phyloP scores from a whole-genome alignment of 352 stramenopile species.

The Phytopythium cucurbitacearum region DNA sequence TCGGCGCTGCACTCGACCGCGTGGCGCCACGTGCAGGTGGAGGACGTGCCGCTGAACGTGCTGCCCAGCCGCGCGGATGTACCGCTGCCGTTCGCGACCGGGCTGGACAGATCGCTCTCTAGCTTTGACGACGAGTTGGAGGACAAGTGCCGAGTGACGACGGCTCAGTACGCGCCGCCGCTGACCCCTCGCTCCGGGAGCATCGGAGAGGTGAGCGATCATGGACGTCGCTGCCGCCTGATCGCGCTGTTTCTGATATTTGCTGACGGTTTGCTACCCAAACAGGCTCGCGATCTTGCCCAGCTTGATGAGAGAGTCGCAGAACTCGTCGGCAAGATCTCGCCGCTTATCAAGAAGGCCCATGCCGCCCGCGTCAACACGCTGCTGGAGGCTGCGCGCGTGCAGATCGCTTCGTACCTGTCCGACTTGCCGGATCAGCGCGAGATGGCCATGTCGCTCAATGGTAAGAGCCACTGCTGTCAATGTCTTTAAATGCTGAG shows the following conservation, averaged over 20 bases:
- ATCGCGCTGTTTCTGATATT: background rate
- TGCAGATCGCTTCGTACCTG: constrained; percentile 39
- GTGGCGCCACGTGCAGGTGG: constrained; percentile 48
- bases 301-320: constrained; percentile 28
- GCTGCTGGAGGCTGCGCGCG: constrained; percentile 30
- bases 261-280: background rate
- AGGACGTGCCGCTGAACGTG: constrained; percentile 31
- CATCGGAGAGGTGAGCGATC: constrained; percentile 11
- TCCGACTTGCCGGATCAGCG: constrained; percentile 21
- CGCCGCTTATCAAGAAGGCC: constrained; percentile 26
- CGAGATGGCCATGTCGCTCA: constrained; percentile 15
- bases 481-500: background rate
- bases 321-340: constrained; percentile 34
- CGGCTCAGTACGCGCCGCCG: constrained; percentile 10
- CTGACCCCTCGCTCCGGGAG: constrained; percentile 21
- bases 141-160: constrained; percentile 22
- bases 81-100: constrained; percentile 23
- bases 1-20: constrained; percentile 53
- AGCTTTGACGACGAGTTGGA: constrained; percentile 31
- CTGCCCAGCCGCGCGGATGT: constrained; percentile 22
- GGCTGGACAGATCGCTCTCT: constrained; percentile 34
- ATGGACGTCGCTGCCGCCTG: too few relatives aligned
- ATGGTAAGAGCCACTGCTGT: background rate
- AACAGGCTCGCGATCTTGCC: constrained; percentile 8
- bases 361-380: constrained; percentile 22